Evolutionary conservation across 352 stramenopile genomes (phyloP).

Genomic region (Phytophthora ohioensis): DNA sequence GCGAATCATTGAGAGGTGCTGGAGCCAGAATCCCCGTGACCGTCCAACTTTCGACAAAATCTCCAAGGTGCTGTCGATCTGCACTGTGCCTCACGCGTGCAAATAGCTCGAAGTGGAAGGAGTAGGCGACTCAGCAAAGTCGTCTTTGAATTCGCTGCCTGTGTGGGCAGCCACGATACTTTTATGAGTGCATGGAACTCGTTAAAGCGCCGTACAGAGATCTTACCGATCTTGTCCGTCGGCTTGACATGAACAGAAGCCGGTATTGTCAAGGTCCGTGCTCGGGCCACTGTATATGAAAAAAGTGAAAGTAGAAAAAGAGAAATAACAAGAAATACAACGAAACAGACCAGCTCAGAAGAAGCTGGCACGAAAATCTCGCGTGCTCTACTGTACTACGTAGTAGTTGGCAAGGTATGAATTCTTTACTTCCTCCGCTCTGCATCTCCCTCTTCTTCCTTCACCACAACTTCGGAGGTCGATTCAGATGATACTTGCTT

Average conservation of each 20-base stretch:
- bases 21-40: slow-evolving; percentile 25
- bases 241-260: slow-evolving; percentile 43
- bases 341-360: slow-evolving; percentile 28
- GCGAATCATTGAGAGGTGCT: slow-evolving; percentile 33
- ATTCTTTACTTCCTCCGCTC: slow-evolving; percentile 1
- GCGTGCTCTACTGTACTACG: too few relatives aligned
- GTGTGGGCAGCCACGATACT: slow-evolving; percentile 14
- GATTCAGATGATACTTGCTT: slow-evolving; percentile 20
- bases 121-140: slow-evolving; percentile 4
- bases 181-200: slow-evolving; percentile 36
- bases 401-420: neutral
- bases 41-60: slow-evolving; percentile 37
- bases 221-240: slow-evolving; percentile 37
- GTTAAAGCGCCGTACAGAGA: slow-evolving; percentile 35
- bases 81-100: slow-evolving; percentile 37
- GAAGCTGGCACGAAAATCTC: slow-evolving; percentile 28
- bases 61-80: slow-evolving; percentile 27
- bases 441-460: neutral
- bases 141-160: slow-evolving; percentile 15
- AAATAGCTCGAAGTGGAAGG: slow-evolving; percentile 8
- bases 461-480: slow-evolving; percentile 18
- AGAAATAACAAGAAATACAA: slow-evolving; percentile 26
- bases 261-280: slow-evolving; percentile 20
- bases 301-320: slow-evolving; percentile 22
- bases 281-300: slow-evolving; percentile 9